Base-by-base conservation (phyloP, 2,329 filamentous ascomycete genomes). In the Mariannaea elegans region DNA sequence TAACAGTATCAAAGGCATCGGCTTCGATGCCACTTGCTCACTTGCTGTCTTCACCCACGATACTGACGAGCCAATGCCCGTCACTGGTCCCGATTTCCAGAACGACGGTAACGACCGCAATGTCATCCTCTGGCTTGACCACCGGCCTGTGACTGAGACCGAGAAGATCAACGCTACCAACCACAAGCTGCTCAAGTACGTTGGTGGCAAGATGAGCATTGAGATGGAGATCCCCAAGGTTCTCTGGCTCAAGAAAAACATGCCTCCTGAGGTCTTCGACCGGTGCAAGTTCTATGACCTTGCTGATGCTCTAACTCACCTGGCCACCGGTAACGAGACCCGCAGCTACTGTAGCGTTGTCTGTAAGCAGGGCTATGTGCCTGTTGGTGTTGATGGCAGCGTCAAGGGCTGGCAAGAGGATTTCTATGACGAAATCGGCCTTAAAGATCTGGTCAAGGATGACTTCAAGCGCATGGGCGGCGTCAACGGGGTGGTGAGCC, bases 171-270 rank as follows among this genome's bases (percentile, higher is more conserved):
- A 99, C 76, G 87, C 88, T 54, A 98, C 95, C 3, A 85, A 89
- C 52, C 95, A 99, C 82, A 95, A 96, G 76, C 83, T 99, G 53
- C 87, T 99, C 59, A 91, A 93, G 72, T 99, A 99, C 74, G 95
- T 99, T 16, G 95, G 95, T 68, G 95, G 95, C 64, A 94, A 91
- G 75, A 99, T 99, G 95, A 97, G 93, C 75, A 94, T 97, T 66
- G 95, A 99, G 82, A 99, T 99, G 95, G 95, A 99, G 77, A 96
- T 99, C 56, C 95, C 95, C 65, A 99, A 99, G 80, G 92, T 97
- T 1, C 84, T 98, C 58, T 99, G 95, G 95, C 84, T 99, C 73
- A 98, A 98, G 85, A 97, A 97, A 78, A 87, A 98, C 79, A 98
- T 99, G 95, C 91, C 95, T 2, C 84, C 90, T 55, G 92, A 97